These are phyloP conservation scores for Chenopodium album DNA, from an alignment of 148 eudicot genomes.

Conservation along the genomic window DNA sequence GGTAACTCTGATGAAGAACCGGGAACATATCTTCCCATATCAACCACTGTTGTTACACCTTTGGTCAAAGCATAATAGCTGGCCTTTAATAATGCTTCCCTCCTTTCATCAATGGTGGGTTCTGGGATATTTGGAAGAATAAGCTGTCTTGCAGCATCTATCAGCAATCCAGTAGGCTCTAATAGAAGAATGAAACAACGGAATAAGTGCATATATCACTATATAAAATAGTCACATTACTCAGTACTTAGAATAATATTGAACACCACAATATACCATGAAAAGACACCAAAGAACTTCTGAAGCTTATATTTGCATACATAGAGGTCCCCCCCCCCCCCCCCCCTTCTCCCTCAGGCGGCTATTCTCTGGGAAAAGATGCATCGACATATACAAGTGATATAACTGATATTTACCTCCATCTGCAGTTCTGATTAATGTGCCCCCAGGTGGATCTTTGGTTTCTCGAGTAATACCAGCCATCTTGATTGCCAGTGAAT, in stretches of 20 bases:
- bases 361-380: neutral
- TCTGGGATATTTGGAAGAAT: slow-evolving; percentile 60
- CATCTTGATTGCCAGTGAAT: slow-evolving; percentile 69
- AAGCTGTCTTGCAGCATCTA: slow-evolving; percentile 89
- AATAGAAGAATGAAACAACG: slow-evolving; percentile 21
- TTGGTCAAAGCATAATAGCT: slow-evolving; percentile 69
- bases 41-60: slow-evolving; percentile 96
- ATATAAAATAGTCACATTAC: neutral
- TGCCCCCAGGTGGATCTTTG: slow-evolving; percentile 74
- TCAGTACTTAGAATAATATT: neutral
- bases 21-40: slow-evolving; percentile 89
- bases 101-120: slow-evolving; percentile 68
- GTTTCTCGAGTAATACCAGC: slow-evolving; percentile 67
- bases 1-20: slow-evolving; percentile 65
- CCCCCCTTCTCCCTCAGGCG: too few species aligned
- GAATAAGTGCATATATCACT: neutral
- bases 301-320: too few species aligned
- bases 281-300: neutral
- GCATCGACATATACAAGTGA: neutral
- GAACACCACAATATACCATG: neutral
- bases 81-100: slow-evolving; percentile 78
- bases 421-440: slow-evolving; percentile 44
- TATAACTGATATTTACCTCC: slow-evolving; percentile 49
- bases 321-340: neutral
- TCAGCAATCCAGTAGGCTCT: slow-evolving; percentile 90